Conservation (phyloP, 1,284 basidiomycete species). For the Ganoderma meredithae region DNA sequence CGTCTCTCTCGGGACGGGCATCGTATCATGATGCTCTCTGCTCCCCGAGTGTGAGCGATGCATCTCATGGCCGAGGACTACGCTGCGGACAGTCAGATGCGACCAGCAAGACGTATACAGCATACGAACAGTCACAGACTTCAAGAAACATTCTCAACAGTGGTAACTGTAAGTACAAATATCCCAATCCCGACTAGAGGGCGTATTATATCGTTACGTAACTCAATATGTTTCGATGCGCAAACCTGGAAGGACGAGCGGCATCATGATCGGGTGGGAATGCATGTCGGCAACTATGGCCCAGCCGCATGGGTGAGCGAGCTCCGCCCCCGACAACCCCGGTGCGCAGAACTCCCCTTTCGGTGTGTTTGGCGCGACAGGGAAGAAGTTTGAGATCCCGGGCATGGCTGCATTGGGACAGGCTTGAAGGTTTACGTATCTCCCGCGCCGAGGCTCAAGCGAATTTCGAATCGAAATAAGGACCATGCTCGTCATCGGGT, state of each 20-base stretch:
- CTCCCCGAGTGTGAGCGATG: constrained; percentile 3
- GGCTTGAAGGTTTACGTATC: background rate
- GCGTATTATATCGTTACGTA: too few species aligned
- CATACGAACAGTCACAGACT: background rate
- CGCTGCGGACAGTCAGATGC: background rate
- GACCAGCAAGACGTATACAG: background rate
- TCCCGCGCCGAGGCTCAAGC: too few species aligned
- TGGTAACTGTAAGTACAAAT: background rate
- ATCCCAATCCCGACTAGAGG: background rate
- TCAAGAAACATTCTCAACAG: background rate
- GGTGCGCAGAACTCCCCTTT: background rate
- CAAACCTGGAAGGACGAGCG: background rate
- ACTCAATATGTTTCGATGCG: too few species aligned
- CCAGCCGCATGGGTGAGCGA: background rate
- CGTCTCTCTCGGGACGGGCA: background rate
- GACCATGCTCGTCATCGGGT: background rate
- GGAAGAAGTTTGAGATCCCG: background rate
- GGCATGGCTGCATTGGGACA: background rate
- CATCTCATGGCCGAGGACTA: background rate
- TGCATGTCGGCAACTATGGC: background rate
- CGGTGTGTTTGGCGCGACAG: background rate
- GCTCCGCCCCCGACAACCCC: background rate
- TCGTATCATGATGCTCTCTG: background rate
- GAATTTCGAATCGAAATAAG: background rate
- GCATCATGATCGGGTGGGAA: background rate